Conservation (phyloP, 2,329 filamentous ascomycete genomes). For the Xylaria sp. region DNA sequence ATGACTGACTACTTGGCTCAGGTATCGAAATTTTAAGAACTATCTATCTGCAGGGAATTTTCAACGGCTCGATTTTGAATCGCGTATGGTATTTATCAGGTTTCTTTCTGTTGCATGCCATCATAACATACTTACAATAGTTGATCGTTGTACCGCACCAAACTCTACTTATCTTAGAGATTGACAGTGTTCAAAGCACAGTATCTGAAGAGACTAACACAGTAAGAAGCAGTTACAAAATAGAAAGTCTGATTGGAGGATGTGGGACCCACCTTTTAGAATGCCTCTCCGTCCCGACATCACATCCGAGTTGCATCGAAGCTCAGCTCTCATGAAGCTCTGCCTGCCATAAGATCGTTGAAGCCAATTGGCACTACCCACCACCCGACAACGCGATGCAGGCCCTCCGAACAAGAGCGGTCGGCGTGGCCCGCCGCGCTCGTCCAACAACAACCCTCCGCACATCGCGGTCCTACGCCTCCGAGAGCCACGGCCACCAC, state of each 20-base stretch:
- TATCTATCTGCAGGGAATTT: neutral
- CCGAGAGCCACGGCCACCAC: slow-evolving; percentile 58
- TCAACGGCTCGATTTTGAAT: neutral
- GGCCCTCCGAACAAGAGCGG: slow-evolving; percentile 57
- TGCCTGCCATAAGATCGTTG: slow-evolving; percentile 29
- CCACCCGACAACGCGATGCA: slow-evolving; percentile 43
- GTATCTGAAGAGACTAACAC: slow-evolving; percentile 22
- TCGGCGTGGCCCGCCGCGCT: slow-evolving; percentile 52
- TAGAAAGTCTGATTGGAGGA: slow-evolving; percentile 41
- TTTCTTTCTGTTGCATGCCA: neutral
- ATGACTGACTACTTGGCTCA: neutral
- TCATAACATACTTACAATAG: neutral
- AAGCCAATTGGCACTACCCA: slow-evolving; percentile 44
- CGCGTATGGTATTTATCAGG: neutral
- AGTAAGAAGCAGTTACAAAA: slow-evolving; percentile 28
- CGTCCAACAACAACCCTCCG: slow-evolving; percentile 48
- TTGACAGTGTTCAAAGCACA: slow-evolving; percentile 18
- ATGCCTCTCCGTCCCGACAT: slow-evolving; percentile 42
- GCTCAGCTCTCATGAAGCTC: slow-evolving; percentile 36
- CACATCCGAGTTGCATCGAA: slow-evolving; percentile 31
- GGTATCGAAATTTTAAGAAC: slow-evolving; percentile 15
- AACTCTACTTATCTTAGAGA: too few species aligned
- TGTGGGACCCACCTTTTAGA: slow-evolving; percentile 33
- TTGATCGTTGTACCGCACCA: neutral
- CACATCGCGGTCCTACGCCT: slow-evolving; percentile 62